Percentiles rank a stretch among this genome's conserved stretches.
phyloP scores from a whole-genome alignment of 805 yeast genomes.

The Lipomyces oligophaga region DNA sequence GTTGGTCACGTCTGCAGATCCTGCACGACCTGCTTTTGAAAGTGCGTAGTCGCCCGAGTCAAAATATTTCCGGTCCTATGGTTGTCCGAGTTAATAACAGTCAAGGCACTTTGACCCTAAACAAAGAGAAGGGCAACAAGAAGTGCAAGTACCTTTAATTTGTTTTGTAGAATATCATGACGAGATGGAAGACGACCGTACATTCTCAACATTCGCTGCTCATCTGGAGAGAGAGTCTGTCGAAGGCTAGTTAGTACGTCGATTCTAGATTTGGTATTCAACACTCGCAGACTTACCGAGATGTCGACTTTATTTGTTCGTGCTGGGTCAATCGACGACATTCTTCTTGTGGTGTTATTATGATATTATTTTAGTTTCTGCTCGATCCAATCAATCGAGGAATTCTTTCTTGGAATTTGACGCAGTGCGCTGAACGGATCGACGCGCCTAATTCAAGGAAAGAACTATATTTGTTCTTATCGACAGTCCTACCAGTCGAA shows the following conservation, averaged over 20 bases:
- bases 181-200: slow-evolving; percentile 85
- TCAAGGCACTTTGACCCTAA: neutral
- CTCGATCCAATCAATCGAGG: no score
- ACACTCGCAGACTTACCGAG: slow-evolving; percentile 8
- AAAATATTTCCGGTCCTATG: slow-evolving; percentile 77
- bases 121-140: no score
- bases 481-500: no score
- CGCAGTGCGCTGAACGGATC: no score
- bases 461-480: no score
- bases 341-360: no score
- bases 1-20: slow-evolving; percentile 35
- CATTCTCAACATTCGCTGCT: slow-evolving; percentile 67
- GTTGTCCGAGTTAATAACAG: neutral
- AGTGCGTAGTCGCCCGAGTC: slow-evolving; percentile 94
- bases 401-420: no score
- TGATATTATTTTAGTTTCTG: no score
- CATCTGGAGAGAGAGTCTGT: slow-evolving; percentile 53
- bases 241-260: neutral
- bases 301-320: slow-evolving; percentile 19
- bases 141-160: slow-evolving; percentile 45
- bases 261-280: neutral
- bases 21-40: slow-evolving; percentile 43
- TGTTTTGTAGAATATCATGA: slow-evolving; percentile 68
- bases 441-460: no score
- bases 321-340: slow-evolving; percentile 20